These are phyloP conservation scores for Termitomyces sp. DNA, from an alignment of 768 basidiomycete genomes.

Conservation along the genomic window DNA sequence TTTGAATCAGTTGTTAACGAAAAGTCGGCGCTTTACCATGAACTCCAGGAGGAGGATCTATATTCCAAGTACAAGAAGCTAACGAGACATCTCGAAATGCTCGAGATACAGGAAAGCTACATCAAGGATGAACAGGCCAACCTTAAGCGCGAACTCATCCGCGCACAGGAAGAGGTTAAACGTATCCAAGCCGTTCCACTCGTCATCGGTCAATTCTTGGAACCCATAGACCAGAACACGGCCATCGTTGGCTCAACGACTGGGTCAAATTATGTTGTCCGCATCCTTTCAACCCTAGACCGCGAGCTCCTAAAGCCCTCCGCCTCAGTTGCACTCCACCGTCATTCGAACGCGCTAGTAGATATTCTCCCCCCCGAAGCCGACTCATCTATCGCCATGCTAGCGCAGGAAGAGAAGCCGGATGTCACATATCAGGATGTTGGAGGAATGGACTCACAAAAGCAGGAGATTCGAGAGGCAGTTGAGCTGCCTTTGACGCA, in stretches of 20 bases:
- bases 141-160: conserved; percentile 94
- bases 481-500: conserved; percentile 96
- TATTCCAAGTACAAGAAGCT: conserved; percentile 98
- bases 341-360: conserved; percentile 97
- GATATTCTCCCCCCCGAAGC: conserved; percentile 99
- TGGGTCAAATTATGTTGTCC: conserved; percentile 96
- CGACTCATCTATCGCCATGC: conserved; percentile 94
- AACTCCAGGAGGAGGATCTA: conserved; percentile 88
- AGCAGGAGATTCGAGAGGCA: conserved; percentile 98
- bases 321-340: conserved; percentile 96
- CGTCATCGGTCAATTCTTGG: conserved; percentile 98
- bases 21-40: conserved; percentile 82
- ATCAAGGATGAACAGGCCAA: conserved; percentile 99
- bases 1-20: conserved; percentile 86
- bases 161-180: conserved; percentile 99
- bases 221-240: conserved; percentile 96
- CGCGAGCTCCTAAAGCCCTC: conserved; percentile 96
- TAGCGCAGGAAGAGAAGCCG: conserved; percentile 91
- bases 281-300: conserved; percentile 95
- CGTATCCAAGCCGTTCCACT: conserved; percentile 98
- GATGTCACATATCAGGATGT: conserved; percentile 93
- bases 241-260: conserved; percentile 98
- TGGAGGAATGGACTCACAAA: conserved; percentile 96
- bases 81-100: conserved; percentile 90
- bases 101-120: conserved; percentile 92